phyloP scores from a whole-genome alignment of 768 basidiomycete genomes.

The Dacryopinax spathularia region DNA sequence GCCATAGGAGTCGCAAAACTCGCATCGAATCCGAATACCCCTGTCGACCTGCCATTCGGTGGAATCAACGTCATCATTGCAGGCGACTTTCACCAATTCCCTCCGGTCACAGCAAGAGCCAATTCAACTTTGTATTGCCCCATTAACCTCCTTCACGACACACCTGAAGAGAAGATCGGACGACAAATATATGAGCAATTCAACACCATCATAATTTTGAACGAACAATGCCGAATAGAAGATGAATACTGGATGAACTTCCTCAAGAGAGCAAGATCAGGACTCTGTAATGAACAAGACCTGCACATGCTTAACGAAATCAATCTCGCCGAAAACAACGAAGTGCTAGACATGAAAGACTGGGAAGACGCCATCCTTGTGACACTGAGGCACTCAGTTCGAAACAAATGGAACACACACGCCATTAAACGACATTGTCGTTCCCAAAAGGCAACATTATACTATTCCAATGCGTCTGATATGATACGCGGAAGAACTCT shows the following conservation, averaged over 20 bases:
- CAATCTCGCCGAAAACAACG: too few species aligned
- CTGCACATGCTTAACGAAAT: constrained; percentile 19
- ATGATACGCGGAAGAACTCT: not conserved
- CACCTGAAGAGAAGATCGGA: constrained; percentile 13
- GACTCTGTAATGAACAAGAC: constrained; percentile 18
- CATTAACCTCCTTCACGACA: too few species aligned
- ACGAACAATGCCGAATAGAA: constrained; percentile 24
- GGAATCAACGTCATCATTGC: constrained; percentile 30
- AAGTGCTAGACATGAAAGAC: too few species aligned
- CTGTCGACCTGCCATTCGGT: not conserved
- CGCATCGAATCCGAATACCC: not conserved
- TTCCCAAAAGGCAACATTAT: not conserved
- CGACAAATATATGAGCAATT: constrained; percentile 21
- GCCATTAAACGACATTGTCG: not conserved
- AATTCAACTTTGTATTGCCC: too few species aligned
- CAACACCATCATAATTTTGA: constrained; percentile 25
- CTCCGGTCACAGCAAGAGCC: constrained; percentile 29
- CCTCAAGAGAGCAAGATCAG: constrained; percentile 18
- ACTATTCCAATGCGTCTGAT: not conserved
- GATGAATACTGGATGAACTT: constrained; percentile 25
- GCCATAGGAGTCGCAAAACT: too few species aligned
- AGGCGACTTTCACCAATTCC: constrained; percentile 37
- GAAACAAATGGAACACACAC: constrained; percentile 3
- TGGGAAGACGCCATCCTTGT: constrained; percentile 4
- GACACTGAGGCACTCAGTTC: constrained; percentile 6